Evolutionary conservation across 768 basidiomycete species (phyloP).

Genomic region (Crucibulum laeve): DNA sequence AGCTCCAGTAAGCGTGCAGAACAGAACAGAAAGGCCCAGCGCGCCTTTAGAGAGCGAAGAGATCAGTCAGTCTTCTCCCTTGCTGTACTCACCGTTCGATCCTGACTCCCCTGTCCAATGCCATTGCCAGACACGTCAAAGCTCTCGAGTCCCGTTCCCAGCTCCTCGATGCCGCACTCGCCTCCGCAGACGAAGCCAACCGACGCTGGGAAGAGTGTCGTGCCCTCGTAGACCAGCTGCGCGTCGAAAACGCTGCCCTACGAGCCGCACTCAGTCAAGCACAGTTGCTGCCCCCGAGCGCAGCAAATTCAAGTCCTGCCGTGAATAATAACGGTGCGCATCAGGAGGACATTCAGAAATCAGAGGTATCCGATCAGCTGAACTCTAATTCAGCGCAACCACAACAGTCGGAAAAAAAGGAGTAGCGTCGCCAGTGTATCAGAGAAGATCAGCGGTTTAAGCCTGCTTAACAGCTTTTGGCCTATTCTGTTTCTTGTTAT

Average conservation of each 20-base stretch:
- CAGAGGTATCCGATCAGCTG: slow-evolving; percentile 20
- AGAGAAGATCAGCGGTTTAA: too few species aligned
- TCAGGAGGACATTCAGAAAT: slow-evolving; percentile 22
- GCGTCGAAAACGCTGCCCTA: slow-evolving; percentile 78
- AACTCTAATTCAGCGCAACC: slow-evolving; percentile 21
- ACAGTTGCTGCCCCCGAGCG: slow-evolving; percentile 31
- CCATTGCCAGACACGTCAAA: slow-evolving; percentile 67
- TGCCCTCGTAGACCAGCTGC: slow-evolving; percentile 82
- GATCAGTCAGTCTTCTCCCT: slow-evolving; percentile 63
- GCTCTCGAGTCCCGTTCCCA: slow-evolving; percentile 83
- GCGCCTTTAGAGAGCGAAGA: slow-evolving; percentile 85
- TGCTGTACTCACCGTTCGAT: slow-evolving; percentile 7
- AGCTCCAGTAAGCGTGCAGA: slow-evolving; percentile 87
- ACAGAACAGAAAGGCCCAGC: slow-evolving; percentile 92
- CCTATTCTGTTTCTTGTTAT: too few species aligned
- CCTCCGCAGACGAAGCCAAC: slow-evolving; percentile 85
- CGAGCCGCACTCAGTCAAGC: slow-evolving; percentile 61
- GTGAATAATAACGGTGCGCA: slow-evolving; percentile 18
- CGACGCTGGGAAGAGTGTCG: slow-evolving; percentile 89
- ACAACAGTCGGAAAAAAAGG: slow-evolving; percentile 14
- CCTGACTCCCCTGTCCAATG: slow-evolving; percentile 3
- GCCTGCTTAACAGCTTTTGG: too few species aligned
- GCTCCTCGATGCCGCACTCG: slow-evolving; percentile 79
- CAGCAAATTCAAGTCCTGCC: slow-evolving; percentile 7
- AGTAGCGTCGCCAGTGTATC: too few species aligned